Base-by-base conservation (phyloP, 257 asterid genomes). In the Verbena officinalis region DNA sequence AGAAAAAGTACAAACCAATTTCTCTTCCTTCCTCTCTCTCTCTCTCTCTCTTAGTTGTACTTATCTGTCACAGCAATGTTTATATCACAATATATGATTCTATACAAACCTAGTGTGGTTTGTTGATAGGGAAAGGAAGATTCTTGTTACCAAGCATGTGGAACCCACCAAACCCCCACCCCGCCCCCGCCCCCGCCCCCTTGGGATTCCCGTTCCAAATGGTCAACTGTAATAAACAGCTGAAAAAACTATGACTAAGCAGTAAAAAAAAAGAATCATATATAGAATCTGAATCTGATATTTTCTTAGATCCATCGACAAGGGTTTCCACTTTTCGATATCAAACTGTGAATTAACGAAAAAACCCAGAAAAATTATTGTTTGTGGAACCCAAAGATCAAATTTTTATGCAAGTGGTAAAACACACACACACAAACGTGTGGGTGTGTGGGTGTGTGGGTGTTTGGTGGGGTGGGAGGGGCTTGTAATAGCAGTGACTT, bases 71-170 rank as follows among this genome's bases (percentile, higher is more conserved):
- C 52, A 70, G 34, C 38, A 60, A 31, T 75, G 33, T 27, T 27
- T 27, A 27, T 27, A 5, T 61, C 64, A 36, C 58, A 5, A 5
- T 54, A 57, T 31, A 60, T 74, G 85, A 79, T 77, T 77, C 81
- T 59, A 50, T 66, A 42, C 17, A 71, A 62, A 38, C 52, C 50
- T 8, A 21, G 44, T 64, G 77, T 46, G 24, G 57, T 17, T 42
- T 59, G 55, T 72, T 69, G 64, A 56, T 60, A 65, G 68, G 59
- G 69, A 36, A 54, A 75, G 65, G 64, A 70, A 75, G 80, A 71
- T 75, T 75, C 80, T 78, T 68, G 78, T 51, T 38, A 67, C 65
- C 71, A 55, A 67, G 59, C 75, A 50, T 49, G 60, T 59, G 75
- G 78, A 65, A 5, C 65, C 68, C 71, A 55, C 57, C 8, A 23